Percentiles rank a stretch among this genome's conserved stretches.
Evolutionary conservation across 2,329 filamentous ascomycete genomes (phyloP).

Genomic region (Rachicladosporium sp.): DNA sequence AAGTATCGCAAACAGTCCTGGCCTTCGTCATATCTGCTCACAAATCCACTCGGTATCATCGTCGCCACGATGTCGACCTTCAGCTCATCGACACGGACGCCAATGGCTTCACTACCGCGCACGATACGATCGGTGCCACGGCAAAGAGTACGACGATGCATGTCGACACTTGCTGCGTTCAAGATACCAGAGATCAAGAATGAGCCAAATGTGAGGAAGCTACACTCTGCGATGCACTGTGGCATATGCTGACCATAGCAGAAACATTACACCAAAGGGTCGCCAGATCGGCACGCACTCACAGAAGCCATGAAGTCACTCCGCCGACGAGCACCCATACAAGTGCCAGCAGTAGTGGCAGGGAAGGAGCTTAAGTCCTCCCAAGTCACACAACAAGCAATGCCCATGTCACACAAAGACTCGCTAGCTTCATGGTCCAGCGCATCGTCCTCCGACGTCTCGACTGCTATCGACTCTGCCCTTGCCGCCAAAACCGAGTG

Average conservation of each 20-base stretch:
- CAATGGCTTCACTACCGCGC: no score
- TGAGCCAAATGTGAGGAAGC: conserved; percentile 73
- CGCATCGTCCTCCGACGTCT: conserved; percentile 64
- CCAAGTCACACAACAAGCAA: conserved; percentile 56
- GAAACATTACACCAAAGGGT: conserved; percentile 83
- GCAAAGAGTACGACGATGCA: neutral
- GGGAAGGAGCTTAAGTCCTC: conserved; percentile 55
- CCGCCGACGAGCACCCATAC: conserved; percentile 55
- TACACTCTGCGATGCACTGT: conserved; percentile 1
- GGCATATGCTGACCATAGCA: conserved; percentile 26
- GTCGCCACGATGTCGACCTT: no score
- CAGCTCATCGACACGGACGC: no score
- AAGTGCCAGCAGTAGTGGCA: conserved; percentile 72
- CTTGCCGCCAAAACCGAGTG: conserved; percentile 76
- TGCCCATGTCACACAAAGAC: conserved; percentile 68
- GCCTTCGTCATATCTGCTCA: no score
- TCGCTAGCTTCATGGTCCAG: conserved; percentile 75
- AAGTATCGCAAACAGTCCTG: no score
- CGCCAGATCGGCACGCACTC: conserved; percentile 64
- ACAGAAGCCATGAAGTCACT: conserved; percentile 59
- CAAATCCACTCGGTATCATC: no score
- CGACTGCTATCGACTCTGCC: conserved; percentile 68
- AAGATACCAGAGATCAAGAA: conserved; percentile 78
- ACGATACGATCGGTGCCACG: no score
- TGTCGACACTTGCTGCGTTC: conserved; percentile 64